phyloP scores from a whole-genome alignment of 2,329 filamentous ascomycete genomes.

The Paecilomyces variotii region DNA sequence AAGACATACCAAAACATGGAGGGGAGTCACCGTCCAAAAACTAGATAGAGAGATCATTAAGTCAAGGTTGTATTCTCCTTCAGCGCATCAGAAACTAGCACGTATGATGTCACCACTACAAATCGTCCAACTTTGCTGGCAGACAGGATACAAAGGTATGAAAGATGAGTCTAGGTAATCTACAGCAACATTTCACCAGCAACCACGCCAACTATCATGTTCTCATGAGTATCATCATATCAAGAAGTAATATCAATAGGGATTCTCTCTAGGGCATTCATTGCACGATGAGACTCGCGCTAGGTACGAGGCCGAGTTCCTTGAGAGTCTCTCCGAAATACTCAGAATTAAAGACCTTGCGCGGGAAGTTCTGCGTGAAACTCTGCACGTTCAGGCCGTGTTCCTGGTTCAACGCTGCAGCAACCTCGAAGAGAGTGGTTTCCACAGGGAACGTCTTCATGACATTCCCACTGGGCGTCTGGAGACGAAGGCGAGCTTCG shows the following conservation, averaged over 20 bases:
- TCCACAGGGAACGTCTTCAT: slow-evolving; percentile 84
- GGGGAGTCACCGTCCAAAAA: no score
- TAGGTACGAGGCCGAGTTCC: slow-evolving; percentile 83
- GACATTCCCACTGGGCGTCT: slow-evolving; percentile 66
- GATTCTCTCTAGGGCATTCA: slow-evolving; percentile 18
- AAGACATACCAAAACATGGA: no score
- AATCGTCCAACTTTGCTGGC: not conserved
- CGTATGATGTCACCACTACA: not conserved
- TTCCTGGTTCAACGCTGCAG: slow-evolving; percentile 64
- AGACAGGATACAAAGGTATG: not conserved
- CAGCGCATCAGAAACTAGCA: not conserved
- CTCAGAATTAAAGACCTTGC: slow-evolving; percentile 64
- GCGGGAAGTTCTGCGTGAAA: slow-evolving; percentile 81
- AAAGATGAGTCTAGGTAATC: not conserved
- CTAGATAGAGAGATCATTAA: not conserved
- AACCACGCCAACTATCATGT: not conserved
- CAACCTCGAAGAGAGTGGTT: slow-evolving; percentile 88
- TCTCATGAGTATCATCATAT: not conserved
- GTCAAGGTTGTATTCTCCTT: not conserved
- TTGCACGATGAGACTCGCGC: slow-evolving; percentile 73
- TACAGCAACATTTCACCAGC: not conserved
- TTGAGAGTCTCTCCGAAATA: slow-evolving; percentile 89
- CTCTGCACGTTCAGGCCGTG: slow-evolving; percentile 61
- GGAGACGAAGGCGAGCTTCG: slow-evolving; percentile 73
- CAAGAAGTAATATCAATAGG: not conserved